Conservation (phyloP, 345 rosid species). For the Salix purpurea region DNA sequence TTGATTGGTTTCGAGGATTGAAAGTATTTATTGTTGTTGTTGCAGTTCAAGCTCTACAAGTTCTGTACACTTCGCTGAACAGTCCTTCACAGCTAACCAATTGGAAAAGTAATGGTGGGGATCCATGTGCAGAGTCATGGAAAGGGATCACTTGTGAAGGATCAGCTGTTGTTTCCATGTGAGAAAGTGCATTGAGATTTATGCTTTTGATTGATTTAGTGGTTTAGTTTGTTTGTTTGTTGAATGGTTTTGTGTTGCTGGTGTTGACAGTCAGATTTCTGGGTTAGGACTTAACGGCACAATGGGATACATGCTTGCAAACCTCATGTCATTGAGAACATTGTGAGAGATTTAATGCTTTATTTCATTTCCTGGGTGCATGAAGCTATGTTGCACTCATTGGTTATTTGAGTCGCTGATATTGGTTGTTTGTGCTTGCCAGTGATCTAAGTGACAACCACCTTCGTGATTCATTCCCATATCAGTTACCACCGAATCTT, state of each 20-base stretch:
- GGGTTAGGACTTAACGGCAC: slow-evolving; percentile 76
- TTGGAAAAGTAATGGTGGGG: slow-evolving; percentile 78
- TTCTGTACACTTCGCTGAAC: slow-evolving; percentile 68
- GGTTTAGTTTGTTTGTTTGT: neutral
- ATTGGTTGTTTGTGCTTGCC: slow-evolving; percentile 17
- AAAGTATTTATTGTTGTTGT: slow-evolving; percentile 2
- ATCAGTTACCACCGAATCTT: slow-evolving; percentile 93
- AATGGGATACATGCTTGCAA: slow-evolving; percentile 83
- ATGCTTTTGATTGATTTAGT: neutral
- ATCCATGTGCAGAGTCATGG: slow-evolving; percentile 98
- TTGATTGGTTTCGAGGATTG: neutral
- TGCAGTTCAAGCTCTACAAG: slow-evolving; percentile 90
- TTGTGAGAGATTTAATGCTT: slow-evolving; percentile 42
- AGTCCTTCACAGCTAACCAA: slow-evolving; percentile 78
- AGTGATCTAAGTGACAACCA: slow-evolving; percentile 89
- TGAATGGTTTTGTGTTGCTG: slow-evolving; percentile 8
- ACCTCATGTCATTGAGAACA: slow-evolving; percentile 61
- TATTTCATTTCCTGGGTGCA: neutral
- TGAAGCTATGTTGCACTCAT: slow-evolving; percentile 1
- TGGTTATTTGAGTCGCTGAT: slow-evolving; percentile 14
- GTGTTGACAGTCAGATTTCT: slow-evolving; percentile 62
- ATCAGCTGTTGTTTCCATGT: slow-evolving; percentile 89
- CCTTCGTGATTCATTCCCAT: slow-evolving; percentile 80
- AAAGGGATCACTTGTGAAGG: slow-evolving; percentile 81
- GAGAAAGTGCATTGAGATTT: slow-evolving; percentile 15